A percentile compares a stretch with the other conserved stretches of the same genome.
Evolutionary conservation across 108 stramenopile genomes (phyloP).

Genomic region (Stephanodiscus minutulus): DNA sequence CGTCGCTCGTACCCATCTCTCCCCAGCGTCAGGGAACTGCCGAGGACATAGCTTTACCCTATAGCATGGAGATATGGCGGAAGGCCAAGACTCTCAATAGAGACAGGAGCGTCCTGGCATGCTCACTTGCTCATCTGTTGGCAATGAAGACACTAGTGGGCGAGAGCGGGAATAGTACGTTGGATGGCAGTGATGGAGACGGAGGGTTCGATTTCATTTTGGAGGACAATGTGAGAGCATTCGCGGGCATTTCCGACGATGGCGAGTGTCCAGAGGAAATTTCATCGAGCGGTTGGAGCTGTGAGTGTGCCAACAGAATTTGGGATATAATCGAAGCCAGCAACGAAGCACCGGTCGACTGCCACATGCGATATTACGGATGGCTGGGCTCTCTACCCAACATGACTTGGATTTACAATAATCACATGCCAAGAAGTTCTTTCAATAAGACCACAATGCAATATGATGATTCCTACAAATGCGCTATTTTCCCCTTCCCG

Average conservation of each 20-base stretch:
- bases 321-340: conserved; percentile 61
- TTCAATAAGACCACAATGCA: conserved; percentile 3
- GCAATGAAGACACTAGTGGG: conserved; percentile 72
- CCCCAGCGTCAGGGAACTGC: conserved; percentile 61
- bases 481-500: conserved; percentile 65
- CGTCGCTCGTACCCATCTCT: conserved; percentile 49
- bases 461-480: conserved; percentile 1
- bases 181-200: conserved; percentile 1
- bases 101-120: conserved; percentile 78
- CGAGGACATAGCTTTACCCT: conserved; percentile 63
- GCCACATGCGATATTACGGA: conserved; percentile 83
- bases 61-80: conserved; percentile 78
- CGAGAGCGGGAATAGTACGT: background rate
- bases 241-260: conserved; percentile 31
- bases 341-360: conserved; percentile 26
- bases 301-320: conserved; percentile 63
- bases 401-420: conserved; percentile 67
- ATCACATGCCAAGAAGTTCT: conserved; percentile 58
- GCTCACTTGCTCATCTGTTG: conserved; percentile 81
- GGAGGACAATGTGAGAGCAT: conserved; percentile 85
- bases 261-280: background rate
- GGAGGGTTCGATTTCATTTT: conserved; percentile 77
- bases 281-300: conserved; percentile 24
- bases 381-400: conserved; percentile 82
- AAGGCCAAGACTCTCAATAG: conserved; percentile 82